A percentile compares a stretch with the other conserved stretches of the same genome.
Conservation (phyloP, 139 green algal genomes). For the Spirogloea muscicola region DNA sequence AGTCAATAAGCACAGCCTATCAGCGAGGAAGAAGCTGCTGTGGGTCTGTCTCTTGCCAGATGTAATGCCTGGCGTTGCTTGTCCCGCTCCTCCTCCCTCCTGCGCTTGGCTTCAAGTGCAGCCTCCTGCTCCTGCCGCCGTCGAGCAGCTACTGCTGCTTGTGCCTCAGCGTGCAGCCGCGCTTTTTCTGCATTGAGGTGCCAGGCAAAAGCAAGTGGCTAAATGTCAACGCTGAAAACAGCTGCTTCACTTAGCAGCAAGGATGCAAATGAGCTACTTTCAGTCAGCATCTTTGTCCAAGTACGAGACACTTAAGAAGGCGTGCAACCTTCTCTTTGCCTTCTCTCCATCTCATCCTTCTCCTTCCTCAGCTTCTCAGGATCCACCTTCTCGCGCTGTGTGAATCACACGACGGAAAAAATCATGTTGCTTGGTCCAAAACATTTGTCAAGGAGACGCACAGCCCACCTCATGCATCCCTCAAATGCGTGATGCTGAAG, state of each 20-base stretch:
- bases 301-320: not conserved
- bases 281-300: not conserved
- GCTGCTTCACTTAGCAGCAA: no score
- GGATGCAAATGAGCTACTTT: not conserved
- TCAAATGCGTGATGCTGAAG: not conserved
- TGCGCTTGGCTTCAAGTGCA: not conserved
- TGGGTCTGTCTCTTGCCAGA: no score
- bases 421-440: no score
- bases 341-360: conserved; percentile 36
- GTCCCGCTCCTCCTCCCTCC: conserved; percentile 17
- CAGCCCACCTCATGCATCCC: not conserved
- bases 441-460: not conserved
- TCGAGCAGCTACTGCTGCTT: conserved; percentile 11
- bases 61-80: no score
- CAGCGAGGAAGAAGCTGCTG: no score
- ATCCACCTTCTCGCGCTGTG: conserved; percentile 20
- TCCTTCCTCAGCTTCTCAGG: conserved; percentile 20
- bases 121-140: conserved; percentile 15
- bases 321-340: conserved; percentile 26
- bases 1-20: no score
- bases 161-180: conserved; percentile 14
- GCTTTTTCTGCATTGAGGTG: conserved; percentile 8
- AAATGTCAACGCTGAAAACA: not conserved
- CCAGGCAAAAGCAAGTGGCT: not conserved
- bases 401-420: no score